phyloP scores from a whole-genome alignment of 1,139 yeast species.

The Blastobotrys niveus region DNA sequence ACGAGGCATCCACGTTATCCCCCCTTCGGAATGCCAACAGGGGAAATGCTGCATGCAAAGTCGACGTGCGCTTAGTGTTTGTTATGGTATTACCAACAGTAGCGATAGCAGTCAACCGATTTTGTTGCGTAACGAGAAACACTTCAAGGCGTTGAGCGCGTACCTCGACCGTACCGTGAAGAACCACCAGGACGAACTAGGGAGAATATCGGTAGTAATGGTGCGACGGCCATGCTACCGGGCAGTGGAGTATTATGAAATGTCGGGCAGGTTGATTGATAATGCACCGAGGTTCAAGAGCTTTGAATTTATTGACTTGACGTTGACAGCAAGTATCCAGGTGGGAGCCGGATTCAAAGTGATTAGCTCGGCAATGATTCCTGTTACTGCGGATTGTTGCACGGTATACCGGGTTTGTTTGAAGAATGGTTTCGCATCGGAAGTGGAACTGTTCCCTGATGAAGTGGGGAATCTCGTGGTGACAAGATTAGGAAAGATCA shows the following conservation, averaged over 20 bases:
- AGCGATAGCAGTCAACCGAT: conserved; percentile 1
- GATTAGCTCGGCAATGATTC: neutral
- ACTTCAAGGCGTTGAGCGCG: conserved; percentile 1
- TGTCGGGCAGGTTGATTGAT: neutral
- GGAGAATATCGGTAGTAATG: neutral
- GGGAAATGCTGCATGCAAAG: neutral
- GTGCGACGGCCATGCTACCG: conserved; percentile 3
- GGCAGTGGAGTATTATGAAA: conserved; percentile 1
- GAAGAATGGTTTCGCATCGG: neutral
- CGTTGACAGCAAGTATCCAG: neutral
- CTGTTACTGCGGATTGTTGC: conserved; percentile 4
- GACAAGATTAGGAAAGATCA: neutral
- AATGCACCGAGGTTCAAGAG: neutral
- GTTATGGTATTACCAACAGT: conserved; percentile 2
- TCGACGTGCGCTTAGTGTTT: neutral
- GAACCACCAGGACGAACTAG: neutral
- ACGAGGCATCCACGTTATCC: conserved; percentile 7
- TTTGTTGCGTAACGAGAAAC: neutral
- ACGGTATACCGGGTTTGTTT: conserved; percentile 1
- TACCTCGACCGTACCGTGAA: neutral
- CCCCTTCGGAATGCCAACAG: neutral
- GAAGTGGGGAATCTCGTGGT: conserved; percentile 1
- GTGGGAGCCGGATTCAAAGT: conserved; percentile 4
- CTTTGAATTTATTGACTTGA: conserved; percentile 6
- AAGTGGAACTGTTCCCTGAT: conserved; percentile 4